Conservation (phyloP, 176 grass and related monocot species). For the Metroxylon sagu region DNA sequence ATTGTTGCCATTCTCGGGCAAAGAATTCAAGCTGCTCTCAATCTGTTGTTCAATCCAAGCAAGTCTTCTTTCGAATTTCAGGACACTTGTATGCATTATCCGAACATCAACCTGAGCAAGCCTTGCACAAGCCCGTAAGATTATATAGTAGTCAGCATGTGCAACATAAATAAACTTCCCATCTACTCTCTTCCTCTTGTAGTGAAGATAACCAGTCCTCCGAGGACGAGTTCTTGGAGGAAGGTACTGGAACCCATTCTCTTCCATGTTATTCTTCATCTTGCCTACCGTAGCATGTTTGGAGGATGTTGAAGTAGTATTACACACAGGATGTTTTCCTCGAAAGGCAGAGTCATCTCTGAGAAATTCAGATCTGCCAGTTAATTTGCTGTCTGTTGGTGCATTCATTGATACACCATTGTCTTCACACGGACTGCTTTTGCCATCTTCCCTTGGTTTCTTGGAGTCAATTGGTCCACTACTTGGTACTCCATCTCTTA, state of each 20-base stretch:
- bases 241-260: conserved; percentile 57
- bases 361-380: not conserved
- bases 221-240: conserved; percentile 29
- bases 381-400: conserved; percentile 7
- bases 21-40: conserved; percentile 17
- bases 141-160: conserved; percentile 89
- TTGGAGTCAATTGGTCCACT: conserved; percentile 6
- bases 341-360: not conserved
- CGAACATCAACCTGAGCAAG: conserved; percentile 56
- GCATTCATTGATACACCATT: not conserved
- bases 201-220: conserved; percentile 62
- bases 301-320: conserved; percentile 13
- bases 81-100: conserved; percentile 56
- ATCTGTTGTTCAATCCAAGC: conserved; percentile 51
- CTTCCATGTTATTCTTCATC: conserved; percentile 70
- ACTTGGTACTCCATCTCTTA: conserved; percentile 19
- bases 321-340: not conserved
- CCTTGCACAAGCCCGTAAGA: conserved; percentile 66
- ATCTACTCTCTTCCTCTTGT: conserved; percentile 33
- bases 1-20: not conserved
- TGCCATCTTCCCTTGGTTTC: not conserved
- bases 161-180: conserved; percentile 45
- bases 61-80: conserved; percentile 73
- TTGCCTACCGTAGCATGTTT: conserved; percentile 28
- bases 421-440: not conserved